Conservation (phyloP, 208 protist species). For the Endotrypanum monterogeii region DNA sequence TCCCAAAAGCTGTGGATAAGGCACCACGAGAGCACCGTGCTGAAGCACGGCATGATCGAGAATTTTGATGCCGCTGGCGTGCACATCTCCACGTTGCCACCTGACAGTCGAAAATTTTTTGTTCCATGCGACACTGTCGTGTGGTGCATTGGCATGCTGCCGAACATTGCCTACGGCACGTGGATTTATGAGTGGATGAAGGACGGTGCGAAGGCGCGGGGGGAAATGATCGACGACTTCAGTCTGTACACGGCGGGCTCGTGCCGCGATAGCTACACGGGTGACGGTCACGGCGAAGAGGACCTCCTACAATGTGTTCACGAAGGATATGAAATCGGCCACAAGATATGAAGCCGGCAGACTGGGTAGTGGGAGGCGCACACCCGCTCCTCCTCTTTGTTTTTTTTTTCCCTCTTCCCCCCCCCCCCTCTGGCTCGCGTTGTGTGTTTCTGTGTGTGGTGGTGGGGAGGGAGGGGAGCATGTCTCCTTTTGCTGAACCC, state of each 20-base stretch:
- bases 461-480: no score
- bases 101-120: conserved; percentile 49
- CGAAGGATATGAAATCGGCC: conserved; percentile 85
- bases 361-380: background rate
- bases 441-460: no score
- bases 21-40: conserved; percentile 63
- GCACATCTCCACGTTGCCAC: conserved; percentile 62
- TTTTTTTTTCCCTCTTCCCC: background rate
- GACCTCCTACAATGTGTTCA: conserved; percentile 84
- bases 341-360: conserved; percentile 55
- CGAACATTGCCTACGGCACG: conserved; percentile 75
- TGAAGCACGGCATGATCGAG: conserved; percentile 70
- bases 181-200: conserved; percentile 91
- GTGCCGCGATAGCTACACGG: conserved; percentile 75
- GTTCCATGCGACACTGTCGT: conserved; percentile 86
- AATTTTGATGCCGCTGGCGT: conserved; percentile 69
- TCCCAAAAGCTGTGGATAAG: conserved; percentile 84
- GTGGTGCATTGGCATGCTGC: conserved; percentile 83
- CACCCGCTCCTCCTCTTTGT: background rate
- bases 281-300: conserved; percentile 82
- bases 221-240: conserved; percentile 81
- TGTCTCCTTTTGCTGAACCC: no score
- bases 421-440: no score
- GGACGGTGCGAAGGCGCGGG: conserved; percentile 73
- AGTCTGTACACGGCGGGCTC: conserved; percentile 77